These are phyloP conservation scores for Tillandsia fasciculata DNA, from an alignment of 176 grass and related monocot species.

Conservation along the genomic window DNA sequence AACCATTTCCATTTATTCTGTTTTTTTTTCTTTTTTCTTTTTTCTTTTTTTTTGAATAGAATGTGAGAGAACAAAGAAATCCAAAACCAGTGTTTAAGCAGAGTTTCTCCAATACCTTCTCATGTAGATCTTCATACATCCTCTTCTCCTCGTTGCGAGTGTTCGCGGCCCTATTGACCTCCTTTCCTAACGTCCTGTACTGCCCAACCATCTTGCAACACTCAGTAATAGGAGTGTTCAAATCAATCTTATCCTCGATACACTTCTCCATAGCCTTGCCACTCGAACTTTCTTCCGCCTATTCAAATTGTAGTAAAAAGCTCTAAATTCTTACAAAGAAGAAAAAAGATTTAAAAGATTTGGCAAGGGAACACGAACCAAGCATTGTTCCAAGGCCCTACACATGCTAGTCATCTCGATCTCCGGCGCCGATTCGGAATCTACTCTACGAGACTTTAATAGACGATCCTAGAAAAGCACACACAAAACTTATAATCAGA, in stretches of 20 bases:
- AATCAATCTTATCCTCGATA: background rate
- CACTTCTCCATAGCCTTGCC: background rate
- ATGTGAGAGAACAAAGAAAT: background rate
- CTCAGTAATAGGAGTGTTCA: background rate
- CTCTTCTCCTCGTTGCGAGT: background rate
- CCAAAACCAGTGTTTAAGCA: background rate
- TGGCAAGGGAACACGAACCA: background rate
- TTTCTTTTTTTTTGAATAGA: background rate
- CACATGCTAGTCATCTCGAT: too few relatives aligned
- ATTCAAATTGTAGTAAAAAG: background rate
- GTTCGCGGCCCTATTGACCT: background rate
- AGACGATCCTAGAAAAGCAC: too few relatives aligned
- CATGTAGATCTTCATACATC: background rate
- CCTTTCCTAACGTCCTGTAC: background rate
- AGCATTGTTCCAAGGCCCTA: background rate
- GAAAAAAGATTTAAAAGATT: background rate
- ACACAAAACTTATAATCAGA: too few relatives aligned
- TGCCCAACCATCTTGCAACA: too few relatives aligned
- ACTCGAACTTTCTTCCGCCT: background rate
- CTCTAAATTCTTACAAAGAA: background rate
- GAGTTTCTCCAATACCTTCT: background rate
- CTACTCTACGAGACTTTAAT: too few relatives aligned
- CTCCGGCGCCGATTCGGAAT: background rate
- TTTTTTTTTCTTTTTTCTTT: too few relatives aligned
- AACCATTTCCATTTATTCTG: too few relatives aligned